A percentile compares a stretch with the other conserved stretches of the same genome.
These are phyloP conservation scores for Chlorociboria aeruginascens DNA, from an alignment of 495 filamentous ascomycete species.

Conservation along the genomic window DNA sequence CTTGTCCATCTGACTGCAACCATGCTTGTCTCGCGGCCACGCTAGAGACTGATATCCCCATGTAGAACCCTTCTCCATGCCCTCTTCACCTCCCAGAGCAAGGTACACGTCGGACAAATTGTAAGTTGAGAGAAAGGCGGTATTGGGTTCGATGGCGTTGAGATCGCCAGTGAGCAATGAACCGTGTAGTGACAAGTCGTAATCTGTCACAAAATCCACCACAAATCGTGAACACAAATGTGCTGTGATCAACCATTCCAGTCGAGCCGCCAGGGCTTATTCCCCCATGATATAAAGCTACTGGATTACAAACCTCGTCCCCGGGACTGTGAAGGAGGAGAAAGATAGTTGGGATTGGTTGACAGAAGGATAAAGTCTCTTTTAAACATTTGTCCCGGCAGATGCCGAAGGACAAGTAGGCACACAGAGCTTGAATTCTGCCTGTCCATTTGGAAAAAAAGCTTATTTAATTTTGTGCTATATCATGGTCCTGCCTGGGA, in stretches of 20 bases:
- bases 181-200: constrained; percentile 1
- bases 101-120: constrained; percentile 40
- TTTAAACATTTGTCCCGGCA: constrained; percentile 9
- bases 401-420: constrained; percentile 10
- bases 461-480: background rate
- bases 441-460: constrained; percentile 1
- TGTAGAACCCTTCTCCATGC: constrained; percentile 36
- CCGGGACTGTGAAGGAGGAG: constrained; percentile 1
- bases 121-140: constrained; percentile 31
- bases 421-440: constrained; percentile 8
- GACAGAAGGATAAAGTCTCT: constrained; percentile 8
- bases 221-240: constrained; percentile 2
- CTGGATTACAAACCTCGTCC: constrained; percentile 1
- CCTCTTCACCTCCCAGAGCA: constrained; percentile 35
- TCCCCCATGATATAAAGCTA: background rate
- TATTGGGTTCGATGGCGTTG: constrained; percentile 43
- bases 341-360: constrained; percentile 2
- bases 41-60: constrained; percentile 41
- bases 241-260: constrained; percentile 1
- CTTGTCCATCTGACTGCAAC: constrained; percentile 41
- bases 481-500: constrained; percentile 1
- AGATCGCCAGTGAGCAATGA: constrained; percentile 32
- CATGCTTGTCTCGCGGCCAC: constrained; percentile 24
- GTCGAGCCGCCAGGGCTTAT: constrained; percentile 1
- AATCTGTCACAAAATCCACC: constrained; percentile 2